Evolutionary conservation across 768 basidiomycete species (phyloP), one percentile per base, ranked within the genome.

Genomic region (Dendrothele bispora): DNA sequence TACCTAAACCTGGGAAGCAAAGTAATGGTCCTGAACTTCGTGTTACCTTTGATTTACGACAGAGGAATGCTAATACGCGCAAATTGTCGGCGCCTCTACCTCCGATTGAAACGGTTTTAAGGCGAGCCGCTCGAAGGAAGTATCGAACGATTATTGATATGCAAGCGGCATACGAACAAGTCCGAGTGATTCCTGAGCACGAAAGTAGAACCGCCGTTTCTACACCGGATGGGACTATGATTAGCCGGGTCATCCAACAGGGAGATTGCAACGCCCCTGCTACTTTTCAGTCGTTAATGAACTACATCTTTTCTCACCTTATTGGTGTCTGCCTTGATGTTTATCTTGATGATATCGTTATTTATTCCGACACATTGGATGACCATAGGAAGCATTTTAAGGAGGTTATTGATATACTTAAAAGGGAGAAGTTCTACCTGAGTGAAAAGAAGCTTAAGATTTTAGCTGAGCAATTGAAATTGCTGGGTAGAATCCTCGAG

Each of bases 261-360:
- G 67, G 65, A 1, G 64, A 70, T 37, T 65, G 60, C 17, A 71
- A 69, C 46, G 63, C 60, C 4, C 58, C 59, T 0, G 74, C 74
- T 0, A 77, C 74, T 0, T 77, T 66, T 55, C 75, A 77, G 44
- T 50, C 65, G 0, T 39, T 78, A 1, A 76, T 76, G 72, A 74
- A 74, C 32, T 63, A 75, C 30, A 55, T 78, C 0, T 69, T 68
- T 36, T 39, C 52, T 0, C 29, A 49, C 1, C 61, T 62, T 37
- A 65, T 78, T 36, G 74, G 73, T 0, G 39, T 43, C 0, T 69
- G 73, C 38, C 62, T 72, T 51, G 64, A n/a, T n/a, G n/a, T n/a
- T n/a, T n/a, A n/a, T n/a, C n/a, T n/a, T n/a, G n/a, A 73, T 45
- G 60, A 75, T 48, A n/a, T n/a, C n/a, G n/a, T 74, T 3, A 68